Evolutionary conservation across 2,329 filamentous ascomycete species (phyloP).

Genomic region (Epichloe coenophiala): DNA sequence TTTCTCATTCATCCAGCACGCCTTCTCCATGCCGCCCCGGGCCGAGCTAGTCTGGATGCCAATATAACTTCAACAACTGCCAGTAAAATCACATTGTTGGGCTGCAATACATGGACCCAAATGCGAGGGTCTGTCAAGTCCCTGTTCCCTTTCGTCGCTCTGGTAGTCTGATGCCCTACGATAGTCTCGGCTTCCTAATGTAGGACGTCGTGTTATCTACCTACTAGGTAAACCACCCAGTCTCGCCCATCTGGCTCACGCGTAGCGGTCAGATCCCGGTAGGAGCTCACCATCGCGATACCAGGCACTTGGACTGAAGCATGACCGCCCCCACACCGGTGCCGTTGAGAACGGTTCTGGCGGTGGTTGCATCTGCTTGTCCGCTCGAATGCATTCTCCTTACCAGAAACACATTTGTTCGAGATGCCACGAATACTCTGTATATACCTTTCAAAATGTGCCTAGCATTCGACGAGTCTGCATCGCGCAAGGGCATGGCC

Average conservation of each 20-base stretch:
- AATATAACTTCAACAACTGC: not conserved
- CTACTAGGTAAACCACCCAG: too few relatives aligned
- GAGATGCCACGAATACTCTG: not conserved
- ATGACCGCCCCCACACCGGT: not conserved
- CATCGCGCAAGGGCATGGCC: not conserved
- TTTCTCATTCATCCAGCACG: not conserved
- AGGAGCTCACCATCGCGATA: not conserved
- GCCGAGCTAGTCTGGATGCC: not conserved
- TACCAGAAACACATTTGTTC: not conserved
- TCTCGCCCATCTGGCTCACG: not conserved
- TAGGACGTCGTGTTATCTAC: not conserved
- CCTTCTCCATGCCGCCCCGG: not conserved
- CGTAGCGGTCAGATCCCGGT: not conserved
- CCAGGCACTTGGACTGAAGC: not conserved
- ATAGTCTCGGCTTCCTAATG: not conserved
- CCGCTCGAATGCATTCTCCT: not conserved
- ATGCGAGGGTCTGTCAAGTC: not conserved
- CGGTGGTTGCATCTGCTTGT: not conserved
- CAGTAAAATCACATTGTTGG: not conserved
- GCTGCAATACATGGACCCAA: slow-evolving; percentile 1
- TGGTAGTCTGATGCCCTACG: not conserved
- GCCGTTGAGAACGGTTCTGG: not conserved
- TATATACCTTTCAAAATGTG: too few relatives aligned
- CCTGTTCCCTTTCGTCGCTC: not conserved
- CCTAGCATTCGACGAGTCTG: not conserved